Conservation (phyloP, 768 basidiomycete species). For the Botryobasidium botryosum region DNA sequence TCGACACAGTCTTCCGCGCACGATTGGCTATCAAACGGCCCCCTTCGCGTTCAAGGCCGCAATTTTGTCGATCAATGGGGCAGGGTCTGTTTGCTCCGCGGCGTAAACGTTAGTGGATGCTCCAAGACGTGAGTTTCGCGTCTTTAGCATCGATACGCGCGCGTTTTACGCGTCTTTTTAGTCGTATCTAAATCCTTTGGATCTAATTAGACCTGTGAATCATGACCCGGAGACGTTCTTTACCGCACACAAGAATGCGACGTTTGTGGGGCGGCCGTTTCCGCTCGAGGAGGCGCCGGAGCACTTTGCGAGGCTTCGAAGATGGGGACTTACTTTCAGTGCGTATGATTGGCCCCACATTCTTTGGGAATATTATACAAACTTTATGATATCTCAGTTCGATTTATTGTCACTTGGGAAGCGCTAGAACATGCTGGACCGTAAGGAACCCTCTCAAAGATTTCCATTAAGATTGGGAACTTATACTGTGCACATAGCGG, state of each 20-base stretch:
- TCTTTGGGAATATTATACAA: neutral
- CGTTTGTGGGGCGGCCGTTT: slow-evolving; percentile 85
- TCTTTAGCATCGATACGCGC: neutral
- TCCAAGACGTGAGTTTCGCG: slow-evolving; percentile 52
- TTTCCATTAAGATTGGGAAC: neutral
- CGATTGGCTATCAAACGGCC: too few relatives aligned
- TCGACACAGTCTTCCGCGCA: too few relatives aligned
- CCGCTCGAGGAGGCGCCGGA: slow-evolving; percentile 76
- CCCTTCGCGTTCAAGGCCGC: slow-evolving; percentile 38
- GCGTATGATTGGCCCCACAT: slow-evolving; percentile 17
- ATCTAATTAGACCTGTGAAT: slow-evolving; percentile 56
- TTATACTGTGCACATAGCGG: slow-evolving; percentile 28
- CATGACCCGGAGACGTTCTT: slow-evolving; percentile 55
- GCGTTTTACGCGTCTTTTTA: neutral
- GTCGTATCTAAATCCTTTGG: too few relatives aligned
- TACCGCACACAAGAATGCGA: slow-evolving; percentile 41
- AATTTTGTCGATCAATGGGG: slow-evolving; percentile 72
- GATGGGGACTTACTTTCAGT: slow-evolving; percentile 86
- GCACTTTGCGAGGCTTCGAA: slow-evolving; percentile 58
- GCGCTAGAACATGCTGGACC: slow-evolving; percentile 86
- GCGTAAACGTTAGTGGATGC: slow-evolving; percentile 71
- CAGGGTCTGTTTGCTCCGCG: slow-evolving; percentile 63
- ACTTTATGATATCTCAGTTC: slow-evolving; percentile 45
- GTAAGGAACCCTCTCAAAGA: slow-evolving; percentile 31
- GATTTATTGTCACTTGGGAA: slow-evolving; percentile 94